These are phyloP conservation scores for Diversispora eburnea DNA, from an alignment of 192 early-diverging fungal genomes.

Conservation along the genomic window DNA sequence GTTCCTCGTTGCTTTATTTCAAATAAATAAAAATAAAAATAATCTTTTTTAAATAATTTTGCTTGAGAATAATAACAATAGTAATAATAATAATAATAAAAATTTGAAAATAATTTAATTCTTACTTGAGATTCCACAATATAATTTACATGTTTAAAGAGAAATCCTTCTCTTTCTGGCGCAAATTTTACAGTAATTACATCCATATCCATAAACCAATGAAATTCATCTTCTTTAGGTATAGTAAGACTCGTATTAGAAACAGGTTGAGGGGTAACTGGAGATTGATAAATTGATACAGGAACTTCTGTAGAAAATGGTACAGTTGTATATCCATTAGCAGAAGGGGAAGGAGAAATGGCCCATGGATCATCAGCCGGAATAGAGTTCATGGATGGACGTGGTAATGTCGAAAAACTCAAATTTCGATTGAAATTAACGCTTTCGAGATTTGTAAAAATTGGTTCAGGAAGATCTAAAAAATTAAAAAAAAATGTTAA, in stretches of 20 bases:
- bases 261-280: not conserved
- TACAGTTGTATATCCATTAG: conserved; percentile 21
- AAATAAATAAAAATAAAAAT: not conserved
- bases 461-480: conserved; percentile 58
- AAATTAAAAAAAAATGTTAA: not conserved
- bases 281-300: not conserved
- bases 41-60: conserved; percentile 16
- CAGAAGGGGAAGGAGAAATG: conserved; percentile 31
- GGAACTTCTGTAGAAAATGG: not conserved
- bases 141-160: conserved; percentile 84
- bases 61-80: no score
- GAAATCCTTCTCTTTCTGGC: conserved; percentile 49
- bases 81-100: no score
- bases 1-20: conserved; percentile 40
- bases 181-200: conserved; percentile 50
- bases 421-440: conserved; percentile 38
- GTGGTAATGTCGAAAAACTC: conserved; percentile 20
- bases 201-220: conserved; percentile 57
- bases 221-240: conserved; percentile 38
- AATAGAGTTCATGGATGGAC: conserved; percentile 32
- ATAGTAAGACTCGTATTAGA: not conserved
- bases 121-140: conserved; percentile 67
- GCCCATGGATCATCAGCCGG: conserved; percentile 60
- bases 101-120: no score
- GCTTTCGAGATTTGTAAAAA: conserved; percentile 53